These are phyloP conservation scores for Coemansia sp. DNA, from an alignment of 192 early-diverging fungal genomes.

Conservation along the genomic window DNA sequence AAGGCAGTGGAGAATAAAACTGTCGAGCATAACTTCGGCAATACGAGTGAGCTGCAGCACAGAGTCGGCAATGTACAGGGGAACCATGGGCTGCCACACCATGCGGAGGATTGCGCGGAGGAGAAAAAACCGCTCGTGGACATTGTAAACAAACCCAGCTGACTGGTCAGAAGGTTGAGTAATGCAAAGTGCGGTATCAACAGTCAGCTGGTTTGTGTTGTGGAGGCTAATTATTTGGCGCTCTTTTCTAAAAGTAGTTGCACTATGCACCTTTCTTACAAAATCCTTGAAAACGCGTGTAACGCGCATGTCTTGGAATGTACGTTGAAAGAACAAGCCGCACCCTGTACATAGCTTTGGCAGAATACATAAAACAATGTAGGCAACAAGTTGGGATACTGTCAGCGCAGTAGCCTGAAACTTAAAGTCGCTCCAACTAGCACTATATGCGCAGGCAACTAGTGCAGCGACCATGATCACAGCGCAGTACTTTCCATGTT, in stretches of 20 bases:
- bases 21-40: constrained; percentile 6
- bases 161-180: background rate
- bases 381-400: background rate
- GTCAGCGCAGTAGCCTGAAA: background rate
- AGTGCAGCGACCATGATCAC: background rate
- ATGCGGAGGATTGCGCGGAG: constrained; percentile 4
- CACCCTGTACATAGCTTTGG: background rate
- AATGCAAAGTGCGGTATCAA: background rate
- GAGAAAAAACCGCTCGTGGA: constrained; percentile 4
- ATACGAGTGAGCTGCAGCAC: background rate
- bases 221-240: background rate
- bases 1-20: constrained; percentile 22
- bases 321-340: background rate
- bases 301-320: background rate
- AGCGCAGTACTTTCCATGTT: background rate
- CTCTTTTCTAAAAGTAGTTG: background rate
- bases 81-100: constrained; percentile 7
- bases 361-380: background rate
- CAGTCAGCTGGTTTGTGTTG: background rate
- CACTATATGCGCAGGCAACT: background rate
- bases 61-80: background rate
- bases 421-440: background rate
- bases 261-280: constrained; percentile 1
- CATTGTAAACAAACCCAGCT: constrained; percentile 4
- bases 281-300: background rate